Percentiles rank a stretch among this genome's conserved stretches.
Conservation (phyloP, 306 rosid species). For the Cicer pinnatifidum region DNA sequence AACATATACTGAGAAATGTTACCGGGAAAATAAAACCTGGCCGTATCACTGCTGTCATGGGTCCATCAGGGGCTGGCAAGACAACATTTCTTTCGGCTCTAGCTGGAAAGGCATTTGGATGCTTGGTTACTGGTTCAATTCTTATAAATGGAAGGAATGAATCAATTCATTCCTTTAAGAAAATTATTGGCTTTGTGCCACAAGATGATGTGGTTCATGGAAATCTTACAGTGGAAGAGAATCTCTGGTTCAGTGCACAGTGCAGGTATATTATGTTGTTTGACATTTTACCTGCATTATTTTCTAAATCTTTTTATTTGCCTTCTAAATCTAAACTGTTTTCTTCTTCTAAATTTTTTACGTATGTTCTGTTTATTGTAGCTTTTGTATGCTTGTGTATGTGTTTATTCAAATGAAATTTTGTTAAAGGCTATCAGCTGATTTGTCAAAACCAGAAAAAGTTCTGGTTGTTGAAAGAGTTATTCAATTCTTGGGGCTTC, state of each 20-base stretch:
- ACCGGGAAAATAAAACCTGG: slow-evolving; percentile 93
- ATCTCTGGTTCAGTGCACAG: slow-evolving; percentile 96
- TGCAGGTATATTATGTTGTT: slow-evolving; percentile 71
- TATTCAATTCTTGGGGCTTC: slow-evolving; percentile 92
- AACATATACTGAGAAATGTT: slow-evolving; percentile 78
- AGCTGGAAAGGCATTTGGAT: slow-evolving; percentile 90
- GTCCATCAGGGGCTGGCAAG: slow-evolving; percentile 99
- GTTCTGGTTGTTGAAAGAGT: slow-evolving; percentile 90
- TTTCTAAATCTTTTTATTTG: slow-evolving; percentile 20
- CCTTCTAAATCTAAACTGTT: slow-evolving; percentile 17
- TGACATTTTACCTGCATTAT: slow-evolving; percentile 36
- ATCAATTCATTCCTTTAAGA: slow-evolving; percentile 81
- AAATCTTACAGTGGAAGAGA: slow-evolving; percentile 96
- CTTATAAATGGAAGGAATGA: slow-evolving; percentile 80
- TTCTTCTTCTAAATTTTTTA: slow-evolving; percentile 24
- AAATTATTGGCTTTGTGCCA: slow-evolving; percentile 96
- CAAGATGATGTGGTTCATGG: slow-evolving; percentile 99
- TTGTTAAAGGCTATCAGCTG: slow-evolving; percentile 65
- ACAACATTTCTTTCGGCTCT: slow-evolving; percentile 91
- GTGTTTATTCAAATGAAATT: slow-evolving; percentile 35
- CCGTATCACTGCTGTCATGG: slow-evolving; percentile 93
- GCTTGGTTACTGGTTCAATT: slow-evolving; percentile 72
- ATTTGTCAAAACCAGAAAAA: slow-evolving; percentile 74
- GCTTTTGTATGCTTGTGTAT: slow-evolving; percentile 24
- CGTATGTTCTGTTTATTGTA: slow-evolving; percentile 26